These are phyloP conservation scores for Dalbergia cochinchinensis DNA, from an alignment of 306 rosid species.

Conservation along the genomic window DNA sequence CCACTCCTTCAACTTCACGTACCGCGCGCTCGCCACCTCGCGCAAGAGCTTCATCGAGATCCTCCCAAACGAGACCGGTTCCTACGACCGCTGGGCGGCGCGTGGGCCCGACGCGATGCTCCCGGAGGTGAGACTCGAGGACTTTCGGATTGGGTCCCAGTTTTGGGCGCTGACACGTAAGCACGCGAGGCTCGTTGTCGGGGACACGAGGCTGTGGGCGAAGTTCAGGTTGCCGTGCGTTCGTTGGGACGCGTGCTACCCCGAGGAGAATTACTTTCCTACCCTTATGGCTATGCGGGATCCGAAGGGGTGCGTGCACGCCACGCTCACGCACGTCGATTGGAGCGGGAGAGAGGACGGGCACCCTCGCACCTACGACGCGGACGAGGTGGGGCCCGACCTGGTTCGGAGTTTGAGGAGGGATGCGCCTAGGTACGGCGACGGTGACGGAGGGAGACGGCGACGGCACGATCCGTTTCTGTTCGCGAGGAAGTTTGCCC, in stretches of 20 bases:
- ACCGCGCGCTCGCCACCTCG: constrained; percentile 48
- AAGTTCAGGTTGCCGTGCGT: constrained; percentile 69
- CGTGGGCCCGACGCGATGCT: constrained; percentile 72
- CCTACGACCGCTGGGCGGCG: constrained; percentile 71
- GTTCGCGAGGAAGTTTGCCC: constrained; percentile 71
- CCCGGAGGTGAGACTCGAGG: constrained; percentile 64
- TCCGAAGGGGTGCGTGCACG: constrained; percentile 58
- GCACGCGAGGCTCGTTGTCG: constrained; percentile 66
- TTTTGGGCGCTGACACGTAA: constrained; percentile 77
- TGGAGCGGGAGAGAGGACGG: constrained; percentile 65
- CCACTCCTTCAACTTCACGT: constrained; percentile 71
- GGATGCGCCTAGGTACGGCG: constrained; percentile 65
- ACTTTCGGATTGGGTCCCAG: constrained; percentile 77
- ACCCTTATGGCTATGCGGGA: constrained; percentile 74
- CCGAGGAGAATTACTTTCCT: constrained; percentile 80
- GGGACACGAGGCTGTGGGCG: constrained; percentile 56
- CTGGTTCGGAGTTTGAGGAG: constrained; percentile 49
- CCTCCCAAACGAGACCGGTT: constrained; percentile 48
- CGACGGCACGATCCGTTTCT: constrained; percentile 58
- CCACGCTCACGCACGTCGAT: constrained; percentile 83
- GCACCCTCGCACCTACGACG: constrained; percentile 69
- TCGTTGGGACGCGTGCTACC: constrained; percentile 62
- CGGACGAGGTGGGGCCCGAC: constrained; percentile 51
- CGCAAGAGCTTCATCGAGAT: constrained; percentile 77
- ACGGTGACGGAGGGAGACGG: constrained; percentile 40